Evolutionary conservation across 768 basidiomycete genomes (phyloP).

Genomic region (Suillus decipiens): DNA sequence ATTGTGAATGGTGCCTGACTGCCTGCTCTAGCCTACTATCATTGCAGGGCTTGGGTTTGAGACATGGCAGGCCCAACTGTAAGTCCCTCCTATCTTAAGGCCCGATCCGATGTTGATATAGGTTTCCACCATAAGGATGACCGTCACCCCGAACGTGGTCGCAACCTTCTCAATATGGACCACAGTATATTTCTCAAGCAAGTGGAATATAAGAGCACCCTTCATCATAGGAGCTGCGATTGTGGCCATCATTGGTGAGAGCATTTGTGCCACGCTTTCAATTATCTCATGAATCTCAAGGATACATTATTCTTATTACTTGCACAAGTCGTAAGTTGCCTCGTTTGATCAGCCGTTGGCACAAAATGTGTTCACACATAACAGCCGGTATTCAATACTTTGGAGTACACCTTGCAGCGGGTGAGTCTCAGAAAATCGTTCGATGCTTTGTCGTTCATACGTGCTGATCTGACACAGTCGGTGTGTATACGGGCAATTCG

Average conservation of each 20-base stretch:
- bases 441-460: neutral
- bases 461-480: slow-evolving; percentile 30
- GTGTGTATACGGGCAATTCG: slow-evolving; percentile 59
- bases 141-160: slow-evolving; percentile 58
- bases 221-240: slow-evolving; percentile 53
- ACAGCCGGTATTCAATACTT: slow-evolving; percentile 56
- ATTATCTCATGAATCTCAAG: slow-evolving; percentile 26
- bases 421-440: slow-evolving; percentile 7
- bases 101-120: neutral
- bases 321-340: slow-evolving; percentile 43
- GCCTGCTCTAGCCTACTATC: slow-evolving; percentile 51
- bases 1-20: neutral
- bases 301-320: slow-evolving; percentile 57
- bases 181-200: slow-evolving; percentile 54
- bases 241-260: slow-evolving; percentile 53
- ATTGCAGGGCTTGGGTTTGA: slow-evolving; percentile 57
- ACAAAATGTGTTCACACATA: neutral
- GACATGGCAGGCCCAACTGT: slow-evolving; percentile 64
- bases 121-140: slow-evolving; percentile 42
- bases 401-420: slow-evolving; percentile 54
- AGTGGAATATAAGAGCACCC: slow-evolving; percentile 45
- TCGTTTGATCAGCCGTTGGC: neutral
- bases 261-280: neutral
- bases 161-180: slow-evolving; percentile 51
- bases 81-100: slow-evolving; percentile 18